These are phyloP conservation scores for Secale cereale DNA, from an alignment of 176 grass and related monocot genomes.

Conservation along the genomic window DNA sequence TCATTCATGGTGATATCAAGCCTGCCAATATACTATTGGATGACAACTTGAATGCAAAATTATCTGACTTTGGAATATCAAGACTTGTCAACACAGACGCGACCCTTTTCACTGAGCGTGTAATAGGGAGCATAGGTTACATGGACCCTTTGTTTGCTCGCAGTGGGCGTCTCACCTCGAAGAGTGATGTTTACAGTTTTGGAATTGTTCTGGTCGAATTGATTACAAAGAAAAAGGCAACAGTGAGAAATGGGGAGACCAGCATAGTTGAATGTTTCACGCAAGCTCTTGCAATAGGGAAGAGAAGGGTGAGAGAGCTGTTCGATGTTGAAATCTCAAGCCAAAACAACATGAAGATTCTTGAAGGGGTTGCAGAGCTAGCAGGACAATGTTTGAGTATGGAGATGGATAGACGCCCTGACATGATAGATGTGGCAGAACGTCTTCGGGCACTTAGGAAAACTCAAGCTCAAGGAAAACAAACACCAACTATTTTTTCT, in stretches of 20 bases:
- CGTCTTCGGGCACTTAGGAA: neutral
- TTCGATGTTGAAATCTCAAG: neutral
- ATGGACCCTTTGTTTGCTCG: constrained; percentile 15
- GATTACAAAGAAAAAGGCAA: constrained; percentile 1
- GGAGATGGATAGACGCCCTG: neutral
- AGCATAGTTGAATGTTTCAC: neutral
- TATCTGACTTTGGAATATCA: constrained; percentile 23
- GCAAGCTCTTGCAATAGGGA: neutral
- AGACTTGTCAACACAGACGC: neutral
- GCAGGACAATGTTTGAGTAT: neutral
- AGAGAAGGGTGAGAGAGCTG: neutral
- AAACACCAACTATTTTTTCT: neutral
- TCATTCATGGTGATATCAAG: constrained; percentile 24
- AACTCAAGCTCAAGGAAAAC: neutral
- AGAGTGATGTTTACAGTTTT: constrained; percentile 31
- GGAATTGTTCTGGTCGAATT: constrained; percentile 10
- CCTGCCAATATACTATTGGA: constrained; percentile 25
- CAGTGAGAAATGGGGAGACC: neutral
- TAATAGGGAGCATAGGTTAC: constrained; percentile 11
- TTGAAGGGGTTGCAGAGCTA: neutral
- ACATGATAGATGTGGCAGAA: neutral
- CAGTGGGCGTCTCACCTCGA: neutral
- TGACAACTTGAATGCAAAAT: neutral
- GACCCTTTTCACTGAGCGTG: neutral
- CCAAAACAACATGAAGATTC: neutral